These are phyloP conservation scores for Starmerella floricola DNA, from an alignment of 805 yeast genomes.

Conservation along the genomic window DNA sequence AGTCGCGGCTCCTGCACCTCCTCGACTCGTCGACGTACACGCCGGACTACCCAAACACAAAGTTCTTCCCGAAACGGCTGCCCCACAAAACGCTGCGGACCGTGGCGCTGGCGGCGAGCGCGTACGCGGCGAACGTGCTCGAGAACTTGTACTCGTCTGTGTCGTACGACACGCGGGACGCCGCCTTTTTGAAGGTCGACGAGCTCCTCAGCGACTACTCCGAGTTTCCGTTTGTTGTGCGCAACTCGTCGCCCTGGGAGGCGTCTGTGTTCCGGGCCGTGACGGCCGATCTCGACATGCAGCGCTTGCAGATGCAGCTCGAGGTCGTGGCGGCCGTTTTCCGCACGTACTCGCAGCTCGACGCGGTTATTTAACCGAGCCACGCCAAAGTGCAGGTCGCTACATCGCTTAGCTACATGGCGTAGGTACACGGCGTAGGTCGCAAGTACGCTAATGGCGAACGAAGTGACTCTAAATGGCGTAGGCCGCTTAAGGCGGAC, in stretches of 20 bases:
- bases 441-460: no score
- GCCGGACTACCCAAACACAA: constrained; percentile 41
- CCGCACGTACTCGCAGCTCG: constrained; percentile 83
- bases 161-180: constrained; percentile 79
- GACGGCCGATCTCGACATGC: constrained; percentile 37
- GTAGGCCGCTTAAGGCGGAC: no score
- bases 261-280: constrained; percentile 42
- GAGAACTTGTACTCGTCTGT: constrained; percentile 68
- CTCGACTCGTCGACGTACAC: constrained; percentile 52
- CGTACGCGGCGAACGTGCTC: constrained; percentile 91
- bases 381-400: no score
- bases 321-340: constrained; percentile 91
- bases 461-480: no score
- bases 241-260: constrained; percentile 31
- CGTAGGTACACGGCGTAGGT: no score
- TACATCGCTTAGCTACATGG: no score
- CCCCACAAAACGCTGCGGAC: constrained; percentile 65
- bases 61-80: constrained; percentile 56
- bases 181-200: constrained; percentile 88
- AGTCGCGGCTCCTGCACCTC: constrained; percentile 55
- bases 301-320: constrained; percentile 41
- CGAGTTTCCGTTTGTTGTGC: constrained; percentile 65
- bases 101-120: constrained; percentile 69
- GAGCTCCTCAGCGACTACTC: constrained; percentile 72
- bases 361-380: constrained; percentile 35